These are phyloP conservation scores for Cucumis hystrix DNA, from an alignment of 306 rosid species.

Conservation along the genomic window DNA sequence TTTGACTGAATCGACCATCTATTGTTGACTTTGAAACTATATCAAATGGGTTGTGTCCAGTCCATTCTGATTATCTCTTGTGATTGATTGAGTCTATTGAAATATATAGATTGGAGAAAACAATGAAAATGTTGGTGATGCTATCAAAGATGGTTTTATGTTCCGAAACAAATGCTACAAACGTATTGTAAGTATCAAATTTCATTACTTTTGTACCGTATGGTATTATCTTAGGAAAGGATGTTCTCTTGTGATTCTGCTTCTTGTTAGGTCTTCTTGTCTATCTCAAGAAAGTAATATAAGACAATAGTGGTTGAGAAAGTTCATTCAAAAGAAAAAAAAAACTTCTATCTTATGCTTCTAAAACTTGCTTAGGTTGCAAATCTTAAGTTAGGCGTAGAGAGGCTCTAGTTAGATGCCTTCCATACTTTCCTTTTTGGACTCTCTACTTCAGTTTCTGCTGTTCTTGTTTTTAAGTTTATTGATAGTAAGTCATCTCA, in stretches of 20 bases:
- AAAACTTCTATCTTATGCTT: conserved; percentile 3
- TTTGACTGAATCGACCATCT: not conserved
- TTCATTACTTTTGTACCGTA: not conserved
- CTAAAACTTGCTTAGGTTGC: conserved; percentile 1
- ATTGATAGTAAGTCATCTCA: not conserved
- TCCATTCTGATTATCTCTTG: not conserved
- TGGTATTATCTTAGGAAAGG: not conserved
- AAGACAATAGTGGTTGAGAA: not conserved
- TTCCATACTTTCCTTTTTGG: not conserved
- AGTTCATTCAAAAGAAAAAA: not conserved
- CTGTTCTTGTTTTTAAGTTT: not conserved
- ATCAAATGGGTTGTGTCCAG: not conserved
- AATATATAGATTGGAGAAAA: conserved; percentile 34
- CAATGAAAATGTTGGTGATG: conserved; percentile 43
- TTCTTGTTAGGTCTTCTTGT: not conserved
- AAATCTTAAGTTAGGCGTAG: not conserved
- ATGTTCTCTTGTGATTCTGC: not conserved
- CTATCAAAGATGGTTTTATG: conserved; percentile 67
- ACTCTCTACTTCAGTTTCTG: not conserved
- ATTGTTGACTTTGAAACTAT: not conserved
- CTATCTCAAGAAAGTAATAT: not conserved
- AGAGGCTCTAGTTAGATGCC: no score
- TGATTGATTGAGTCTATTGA: conserved; percentile 6
- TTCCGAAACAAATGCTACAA: conserved; percentile 85
- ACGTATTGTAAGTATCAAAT: conserved; percentile 43